phyloP scores from a whole-genome alignment of 148 eudicot genomes.

The Diospyros lotus region DNA sequence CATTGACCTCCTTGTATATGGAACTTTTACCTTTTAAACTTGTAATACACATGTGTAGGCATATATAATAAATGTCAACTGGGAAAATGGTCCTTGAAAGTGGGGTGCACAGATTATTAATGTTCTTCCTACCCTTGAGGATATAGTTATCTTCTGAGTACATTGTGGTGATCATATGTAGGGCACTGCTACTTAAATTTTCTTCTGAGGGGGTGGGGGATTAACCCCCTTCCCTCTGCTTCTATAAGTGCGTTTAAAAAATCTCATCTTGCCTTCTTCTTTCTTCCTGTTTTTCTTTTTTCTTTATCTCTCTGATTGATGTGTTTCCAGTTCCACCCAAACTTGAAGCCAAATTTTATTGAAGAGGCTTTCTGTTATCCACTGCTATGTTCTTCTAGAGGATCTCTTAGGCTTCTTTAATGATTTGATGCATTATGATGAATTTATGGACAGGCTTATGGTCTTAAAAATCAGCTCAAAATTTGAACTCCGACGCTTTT shows the following conservation, averaged over 20 bases:
- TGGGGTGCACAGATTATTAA: too few relatives aligned
- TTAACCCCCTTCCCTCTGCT: too few relatives aligned
- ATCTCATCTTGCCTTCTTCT: background rate
- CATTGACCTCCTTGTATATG: too few relatives aligned
- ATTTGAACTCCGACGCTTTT: conserved; percentile 85
- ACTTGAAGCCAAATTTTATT: background rate
- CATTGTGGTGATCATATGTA: too few relatives aligned
- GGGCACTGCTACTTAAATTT: too few relatives aligned
- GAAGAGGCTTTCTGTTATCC: background rate
- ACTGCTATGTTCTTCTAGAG: background rate
- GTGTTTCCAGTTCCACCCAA: background rate
- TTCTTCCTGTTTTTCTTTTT: background rate
- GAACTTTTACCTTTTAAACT: too few relatives aligned
- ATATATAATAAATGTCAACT: too few relatives aligned
- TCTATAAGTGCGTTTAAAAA: background rate
- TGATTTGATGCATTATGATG: background rate
- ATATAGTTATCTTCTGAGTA: too few relatives aligned
- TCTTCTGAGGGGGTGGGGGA: too few relatives aligned
- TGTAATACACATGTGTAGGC: too few relatives aligned
- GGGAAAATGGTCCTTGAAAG: too few relatives aligned
- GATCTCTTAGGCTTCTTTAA: conserved; percentile 5
- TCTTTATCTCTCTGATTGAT: background rate
- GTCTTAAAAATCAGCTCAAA: conserved; percentile 88
- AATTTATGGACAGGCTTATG: conserved; percentile 64
- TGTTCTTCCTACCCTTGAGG: too few relatives aligned